Evolutionary conservation across 208 protist species (phyloP).

Genomic region (Acanthamoeba castellanii): DNA sequence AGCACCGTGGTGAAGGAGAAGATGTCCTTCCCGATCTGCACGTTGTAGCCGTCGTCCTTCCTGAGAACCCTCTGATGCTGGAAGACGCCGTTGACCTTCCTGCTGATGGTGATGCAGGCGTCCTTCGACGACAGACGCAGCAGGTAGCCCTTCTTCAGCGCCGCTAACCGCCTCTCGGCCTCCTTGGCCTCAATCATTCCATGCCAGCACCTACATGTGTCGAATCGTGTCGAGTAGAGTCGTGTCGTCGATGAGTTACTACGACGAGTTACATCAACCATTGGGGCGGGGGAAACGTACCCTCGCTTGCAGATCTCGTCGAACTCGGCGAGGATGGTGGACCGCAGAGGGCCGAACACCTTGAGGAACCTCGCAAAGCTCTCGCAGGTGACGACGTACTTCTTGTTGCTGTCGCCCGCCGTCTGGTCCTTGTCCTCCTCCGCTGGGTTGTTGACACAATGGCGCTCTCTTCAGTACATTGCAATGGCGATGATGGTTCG

Average conservation of each 20-base stretch:
- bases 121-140: slow-evolving; percentile 45
- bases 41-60: slow-evolving; percentile 61
- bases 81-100: slow-evolving; percentile 65
- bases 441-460: neutral
- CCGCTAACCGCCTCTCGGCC: slow-evolving; percentile 46
- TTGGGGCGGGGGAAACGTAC: neutral
- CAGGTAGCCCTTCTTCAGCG: slow-evolving; percentile 64
- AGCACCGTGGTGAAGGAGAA: slow-evolving; percentile 25
- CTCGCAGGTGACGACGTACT: slow-evolving; percentile 61
- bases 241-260: neutral
- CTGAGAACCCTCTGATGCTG: slow-evolving; percentile 44
- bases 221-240: neutral
- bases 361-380: slow-evolving; percentile 54
- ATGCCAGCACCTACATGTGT: neutral
- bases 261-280: no score
- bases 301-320: slow-evolving; percentile 59
- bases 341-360: slow-evolving; percentile 21
- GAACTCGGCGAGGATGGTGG: slow-evolving; percentile 42
- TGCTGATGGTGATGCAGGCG: slow-evolving; percentile 70
- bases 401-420: slow-evolving; percentile 27
- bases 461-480: neutral
- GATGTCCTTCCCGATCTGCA: slow-evolving; percentile 60
- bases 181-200: slow-evolving; percentile 67
- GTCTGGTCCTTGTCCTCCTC: slow-evolving; percentile 70
- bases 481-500: neutral